Conservation (phyloP, 768 basidiomycete genomes). For the Floccularia luteovirens region DNA sequence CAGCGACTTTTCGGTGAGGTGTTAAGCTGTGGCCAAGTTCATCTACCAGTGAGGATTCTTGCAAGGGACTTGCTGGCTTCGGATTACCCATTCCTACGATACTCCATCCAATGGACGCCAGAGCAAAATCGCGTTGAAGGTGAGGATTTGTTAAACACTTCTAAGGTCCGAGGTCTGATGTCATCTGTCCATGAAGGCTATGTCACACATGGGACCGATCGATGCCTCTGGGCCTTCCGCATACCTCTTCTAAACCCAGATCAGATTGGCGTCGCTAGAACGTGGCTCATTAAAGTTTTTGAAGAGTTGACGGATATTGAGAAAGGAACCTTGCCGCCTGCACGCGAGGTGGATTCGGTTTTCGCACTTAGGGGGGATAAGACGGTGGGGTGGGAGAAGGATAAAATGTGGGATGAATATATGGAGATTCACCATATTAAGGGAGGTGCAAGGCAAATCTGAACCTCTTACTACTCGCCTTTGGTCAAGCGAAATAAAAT, state of each 20-base stretch:
- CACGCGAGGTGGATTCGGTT: too few relatives aligned
- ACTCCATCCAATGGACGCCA: conserved; percentile 64
- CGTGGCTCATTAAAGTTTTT: conserved; percentile 48
- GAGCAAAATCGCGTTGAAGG: conserved; percentile 50
- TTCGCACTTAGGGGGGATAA: conserved; percentile 46
- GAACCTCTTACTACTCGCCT: too few relatives aligned
- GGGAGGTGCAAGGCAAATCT: too few relatives aligned
- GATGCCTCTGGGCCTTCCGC: conserved; percentile 54
- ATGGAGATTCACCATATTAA: conserved; percentile 24
- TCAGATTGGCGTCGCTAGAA: conserved; percentile 40
- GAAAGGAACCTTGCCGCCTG: conserved; percentile 19
- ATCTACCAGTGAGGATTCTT: conserved; percentile 59
- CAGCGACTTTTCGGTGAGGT: conserved; percentile 49
- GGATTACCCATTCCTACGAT: conserved; percentile 60
- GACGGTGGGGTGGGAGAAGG: conserved; percentile 46
- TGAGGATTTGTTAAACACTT: conserved; percentile 23
- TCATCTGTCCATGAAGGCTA: conserved; percentile 53
- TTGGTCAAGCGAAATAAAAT: too few relatives aligned
- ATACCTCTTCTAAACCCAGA: conserved; percentile 35
- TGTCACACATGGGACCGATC: conserved; percentile 66
- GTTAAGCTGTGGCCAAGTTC: conserved; percentile 54
- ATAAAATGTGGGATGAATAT: conserved; percentile 44
- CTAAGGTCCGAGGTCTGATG: too few relatives aligned
- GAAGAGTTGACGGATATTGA: conserved; percentile 33
- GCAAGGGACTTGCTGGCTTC: conserved; percentile 47